Evolutionary conservation across 2,329 filamentous ascomycete genomes (phyloP).

Genomic region (Paraphoma sp.): DNA sequence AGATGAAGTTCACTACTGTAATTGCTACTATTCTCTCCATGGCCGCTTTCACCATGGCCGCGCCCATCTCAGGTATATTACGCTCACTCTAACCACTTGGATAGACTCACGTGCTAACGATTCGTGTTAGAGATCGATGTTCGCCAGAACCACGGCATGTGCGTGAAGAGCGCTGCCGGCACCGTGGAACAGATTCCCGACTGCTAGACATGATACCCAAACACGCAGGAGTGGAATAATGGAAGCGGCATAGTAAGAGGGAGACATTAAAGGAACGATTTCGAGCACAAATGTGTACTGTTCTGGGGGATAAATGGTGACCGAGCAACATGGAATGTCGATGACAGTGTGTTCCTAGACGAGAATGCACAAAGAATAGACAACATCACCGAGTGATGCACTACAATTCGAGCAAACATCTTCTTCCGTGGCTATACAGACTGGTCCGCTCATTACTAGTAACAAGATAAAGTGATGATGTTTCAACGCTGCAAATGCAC

Average conservation of each 20-base stretch:
- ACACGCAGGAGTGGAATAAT: not conserved
- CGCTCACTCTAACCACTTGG: too few relatives aligned
- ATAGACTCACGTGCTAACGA: not conserved
- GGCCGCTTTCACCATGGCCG: slow-evolving; percentile 41
- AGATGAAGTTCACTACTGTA: slow-evolving; percentile 45
- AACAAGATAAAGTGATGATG: not conserved
- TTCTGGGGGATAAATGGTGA: not conserved
- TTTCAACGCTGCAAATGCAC: too few relatives aligned
- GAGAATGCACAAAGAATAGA: not conserved
- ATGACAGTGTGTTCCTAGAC: not conserved
- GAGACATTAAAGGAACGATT: not conserved
- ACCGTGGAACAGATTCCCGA: slow-evolving; percentile 26
- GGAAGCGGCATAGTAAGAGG: not conserved
- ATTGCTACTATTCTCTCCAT: slow-evolving; percentile 43
- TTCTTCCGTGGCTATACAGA: not conserved
- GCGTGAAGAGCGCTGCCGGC: slow-evolving; percentile 32
- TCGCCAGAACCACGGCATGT: slow-evolving; percentile 47
- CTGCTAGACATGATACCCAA: slow-evolving; percentile 28
- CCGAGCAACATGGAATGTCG: not conserved
- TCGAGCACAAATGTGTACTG: not conserved
- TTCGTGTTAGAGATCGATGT: slow-evolving; percentile 26
- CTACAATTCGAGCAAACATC: not conserved
- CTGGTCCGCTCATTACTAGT: too few relatives aligned
- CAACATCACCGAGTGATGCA: not conserved
- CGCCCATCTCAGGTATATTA: slow-evolving; percentile 35